Evolutionary conservation across 2,329 filamentous ascomycete species (phyloP), one percentile per base, ranked within the genome.

Genomic region (Simplicillium sp.): DNA sequence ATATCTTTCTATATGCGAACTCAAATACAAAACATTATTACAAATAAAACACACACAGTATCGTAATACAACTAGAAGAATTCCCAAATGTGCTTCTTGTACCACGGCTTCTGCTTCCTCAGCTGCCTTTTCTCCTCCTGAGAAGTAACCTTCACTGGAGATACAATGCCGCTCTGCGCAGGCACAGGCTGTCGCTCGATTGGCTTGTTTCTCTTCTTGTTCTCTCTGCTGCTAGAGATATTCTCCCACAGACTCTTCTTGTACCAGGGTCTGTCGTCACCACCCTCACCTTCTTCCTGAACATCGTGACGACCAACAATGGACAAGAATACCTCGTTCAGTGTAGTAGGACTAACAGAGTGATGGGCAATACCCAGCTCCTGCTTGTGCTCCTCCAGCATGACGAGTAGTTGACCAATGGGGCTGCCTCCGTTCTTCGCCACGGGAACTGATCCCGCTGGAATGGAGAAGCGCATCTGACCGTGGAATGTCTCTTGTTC

Each of bases 251-350:
- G 20, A 25, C 37, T 40, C 42, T 32, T 44, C 43, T 41, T 44
- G 35, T 39, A 52, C 48, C 53, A 52, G 6, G 46, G 46, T 39
- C 46, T 52, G 40, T 55, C 44, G 1, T 36, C 42, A 20, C 39
- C 36, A 31, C 56, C 58, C 42, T 73, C 72, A 11, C 70, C 69
- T 61, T 87, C 87, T 57, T 89, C 85, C 48, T 78, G 68, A 3
- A 88, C 74, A 58, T 86, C 76, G 57, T 90, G 80, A 57, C 77
- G 75, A 3, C 79, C 78, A 0, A 94, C 86, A 56, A 94, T 88
- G 18, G 72, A 74, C 58, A 94, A 60, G 59, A 94, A 94, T 0
- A 94, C 86, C 60, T 94, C 84, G 56, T 94, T 87, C 34, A 94
- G 64, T n/a, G 85, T 90, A 17, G 86, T 89, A 31, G 85, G 84